Conservation (phyloP, 805 yeast genomes). For the Yarrowia osloensis region DNA sequence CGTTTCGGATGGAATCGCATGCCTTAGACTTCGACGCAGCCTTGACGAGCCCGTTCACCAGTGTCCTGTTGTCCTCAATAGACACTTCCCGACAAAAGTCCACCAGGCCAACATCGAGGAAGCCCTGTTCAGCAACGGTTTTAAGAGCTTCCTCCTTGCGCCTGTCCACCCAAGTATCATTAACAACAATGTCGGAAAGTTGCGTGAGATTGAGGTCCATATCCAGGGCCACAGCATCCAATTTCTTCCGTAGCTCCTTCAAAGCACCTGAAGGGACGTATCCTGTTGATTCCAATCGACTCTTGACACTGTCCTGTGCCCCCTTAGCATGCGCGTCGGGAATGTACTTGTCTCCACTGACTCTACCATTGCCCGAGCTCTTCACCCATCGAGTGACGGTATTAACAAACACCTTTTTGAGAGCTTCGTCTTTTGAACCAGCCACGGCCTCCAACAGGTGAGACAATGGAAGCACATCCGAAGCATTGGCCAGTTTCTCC, state of each 20-base stretch:
- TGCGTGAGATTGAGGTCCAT: neutral
- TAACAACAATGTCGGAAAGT: neutral
- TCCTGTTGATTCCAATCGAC: neutral
- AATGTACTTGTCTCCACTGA: constrained; percentile 5
- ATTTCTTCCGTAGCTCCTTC: constrained; percentile 15
- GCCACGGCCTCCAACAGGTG: neutral
- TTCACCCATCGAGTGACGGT: neutral
- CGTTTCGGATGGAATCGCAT: constrained; percentile 12
- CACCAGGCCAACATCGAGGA: constrained; percentile 3
- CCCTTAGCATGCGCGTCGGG: constrained; percentile 18
- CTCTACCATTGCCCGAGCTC: neutral
- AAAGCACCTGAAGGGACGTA: neutral
- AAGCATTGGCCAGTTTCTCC: neutral
- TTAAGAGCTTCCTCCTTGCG: neutral
- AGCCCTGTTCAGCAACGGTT: neutral
- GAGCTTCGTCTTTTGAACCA: neutral
- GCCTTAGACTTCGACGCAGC: constrained; percentile 1
- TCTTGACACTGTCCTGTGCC: constrained; percentile 5
- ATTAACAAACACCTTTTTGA: neutral
- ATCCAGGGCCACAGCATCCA: constrained; percentile 11
- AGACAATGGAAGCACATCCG: neutral
- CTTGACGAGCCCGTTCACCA: constrained; percentile 3
- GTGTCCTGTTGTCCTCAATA: constrained; percentile 5
- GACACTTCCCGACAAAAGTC: constrained; percentile 12
- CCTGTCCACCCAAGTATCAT: constrained; percentile 3